Percentiles rank a stretch among this genome's conserved stretches.
phyloP scores from a whole-genome alignment of 768 basidiomycete species.

The Lentinula boryana region DNA sequence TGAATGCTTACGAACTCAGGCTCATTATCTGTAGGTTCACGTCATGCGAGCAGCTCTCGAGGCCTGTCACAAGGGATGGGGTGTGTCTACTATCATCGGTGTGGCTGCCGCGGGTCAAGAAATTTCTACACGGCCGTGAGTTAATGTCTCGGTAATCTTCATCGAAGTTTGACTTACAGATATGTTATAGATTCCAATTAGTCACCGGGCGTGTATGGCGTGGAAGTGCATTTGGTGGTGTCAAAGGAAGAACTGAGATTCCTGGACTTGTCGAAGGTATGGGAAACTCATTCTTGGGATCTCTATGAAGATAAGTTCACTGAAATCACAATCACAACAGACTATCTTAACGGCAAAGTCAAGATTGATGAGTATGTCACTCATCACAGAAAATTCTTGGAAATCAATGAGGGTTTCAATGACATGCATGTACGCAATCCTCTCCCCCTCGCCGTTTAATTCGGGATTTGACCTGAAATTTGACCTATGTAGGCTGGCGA shows the following conservation, averaged over 20 bases:
- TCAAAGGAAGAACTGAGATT: constrained; percentile 94
- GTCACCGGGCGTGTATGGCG: constrained; percentile 93
- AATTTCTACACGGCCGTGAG: constrained; percentile 83
- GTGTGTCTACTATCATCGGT: constrained; percentile 91
- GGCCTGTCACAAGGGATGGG: constrained; percentile 99
- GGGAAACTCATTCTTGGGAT: constrained; percentile 5
- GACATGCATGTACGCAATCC: constrained; percentile 87
- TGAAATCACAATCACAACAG: constrained; percentile 27
- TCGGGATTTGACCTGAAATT: not conserved
- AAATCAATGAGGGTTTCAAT: constrained; percentile 84
- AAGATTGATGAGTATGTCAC: constrained; percentile 97
- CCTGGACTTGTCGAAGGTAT: constrained; percentile 89
- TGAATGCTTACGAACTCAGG: constrained; percentile 22
- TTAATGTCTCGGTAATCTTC: constrained; percentile 1
- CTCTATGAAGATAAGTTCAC: not conserved
- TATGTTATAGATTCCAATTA: constrained; percentile 45
- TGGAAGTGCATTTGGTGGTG: constrained; percentile 93
- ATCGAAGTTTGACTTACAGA: constrained; percentile 15
- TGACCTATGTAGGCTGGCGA: constrained; percentile 52
- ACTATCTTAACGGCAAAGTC: constrained; percentile 75
- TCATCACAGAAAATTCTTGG: constrained; percentile 66
- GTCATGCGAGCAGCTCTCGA: constrained; percentile 96
- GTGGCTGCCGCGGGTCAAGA: constrained; percentile 97
- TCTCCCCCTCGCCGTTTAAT: not conserved
- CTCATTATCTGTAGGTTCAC: constrained; percentile 46